Percentiles rank a stretch among this genome's conserved stretches.
These are phyloP conservation scores for Mrakiaceae sp. DNA, from an alignment of 1,284 basidiomycete species.

Conservation along the genomic window DNA sequence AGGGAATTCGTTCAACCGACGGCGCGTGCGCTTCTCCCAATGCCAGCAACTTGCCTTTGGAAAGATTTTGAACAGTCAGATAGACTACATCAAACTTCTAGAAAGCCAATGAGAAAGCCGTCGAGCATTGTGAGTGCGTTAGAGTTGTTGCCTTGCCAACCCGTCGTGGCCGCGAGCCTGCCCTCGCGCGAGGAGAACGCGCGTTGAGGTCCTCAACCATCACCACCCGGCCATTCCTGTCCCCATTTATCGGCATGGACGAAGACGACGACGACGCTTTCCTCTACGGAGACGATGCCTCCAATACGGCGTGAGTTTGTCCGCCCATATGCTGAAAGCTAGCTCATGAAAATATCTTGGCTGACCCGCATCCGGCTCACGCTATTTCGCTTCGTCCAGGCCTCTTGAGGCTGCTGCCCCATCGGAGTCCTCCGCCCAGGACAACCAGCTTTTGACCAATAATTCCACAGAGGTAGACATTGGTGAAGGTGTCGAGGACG, in stretches of 20 bases:
- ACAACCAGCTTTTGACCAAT: not conserved
- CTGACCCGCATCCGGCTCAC: not conserved
- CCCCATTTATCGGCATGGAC: conserved; percentile 21
- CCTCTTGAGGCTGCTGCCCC: not conserved
- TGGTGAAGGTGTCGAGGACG: not conserved
- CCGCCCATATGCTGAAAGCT: not conserved
- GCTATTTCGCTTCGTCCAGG: not conserved
- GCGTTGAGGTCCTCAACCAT: not conserved
- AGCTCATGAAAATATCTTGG: not conserved
- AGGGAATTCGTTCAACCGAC: too few species aligned
- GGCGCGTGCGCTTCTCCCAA: too few species aligned
- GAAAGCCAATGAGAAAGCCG: too few species aligned
- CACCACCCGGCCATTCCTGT: not conserved
- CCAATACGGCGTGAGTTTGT: not conserved
- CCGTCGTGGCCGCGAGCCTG: too few species aligned
- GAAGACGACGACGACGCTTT: conserved; percentile 34
- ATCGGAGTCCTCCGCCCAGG: not conserved
- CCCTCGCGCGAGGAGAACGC: too few species aligned
- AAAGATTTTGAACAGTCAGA: too few species aligned
- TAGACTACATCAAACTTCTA: too few species aligned
- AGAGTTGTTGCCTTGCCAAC: too few species aligned
- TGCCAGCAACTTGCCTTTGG: too few species aligned
- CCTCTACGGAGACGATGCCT: conserved; percentile 29
- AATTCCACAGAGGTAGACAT: not conserved
- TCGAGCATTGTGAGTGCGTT: too few species aligned